phyloP scores from a whole-genome alignment of 2,329 filamentous ascomycete genomes.

The Colletotrichum sp. region DNA sequence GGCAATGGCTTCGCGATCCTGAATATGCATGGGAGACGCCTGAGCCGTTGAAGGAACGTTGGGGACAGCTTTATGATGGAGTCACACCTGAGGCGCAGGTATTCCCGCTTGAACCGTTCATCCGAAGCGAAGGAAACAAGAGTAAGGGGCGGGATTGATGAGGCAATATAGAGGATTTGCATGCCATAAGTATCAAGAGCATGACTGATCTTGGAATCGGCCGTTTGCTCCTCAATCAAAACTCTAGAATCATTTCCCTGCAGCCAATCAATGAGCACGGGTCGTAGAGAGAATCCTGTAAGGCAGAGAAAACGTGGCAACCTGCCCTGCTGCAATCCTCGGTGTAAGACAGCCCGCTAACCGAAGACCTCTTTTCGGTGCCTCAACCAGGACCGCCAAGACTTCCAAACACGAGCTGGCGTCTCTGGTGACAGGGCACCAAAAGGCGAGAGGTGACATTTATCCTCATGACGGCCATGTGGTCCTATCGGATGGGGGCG shows the following conservation, averaged over 20 bases:
- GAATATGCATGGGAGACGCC: slow-evolving; percentile 56
- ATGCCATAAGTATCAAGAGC: not conserved
- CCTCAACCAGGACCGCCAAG: not conserved
- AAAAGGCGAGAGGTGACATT: not conserved
- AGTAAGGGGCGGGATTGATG: slow-evolving; percentile 1
- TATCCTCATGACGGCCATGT: not conserved
- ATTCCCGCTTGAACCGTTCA: slow-evolving; percentile 58
- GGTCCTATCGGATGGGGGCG: not conserved
- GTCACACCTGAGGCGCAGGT: slow-evolving; percentile 56
- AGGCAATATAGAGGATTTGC: not conserved
- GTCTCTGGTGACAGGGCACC: not conserved
- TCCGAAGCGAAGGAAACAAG: slow-evolving; percentile 28
- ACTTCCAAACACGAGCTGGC: not conserved
- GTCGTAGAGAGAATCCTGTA: not conserved
- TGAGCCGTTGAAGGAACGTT: slow-evolving; percentile 46
- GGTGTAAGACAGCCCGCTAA: not conserved
- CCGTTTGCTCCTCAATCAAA: not conserved
- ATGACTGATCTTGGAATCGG: not conserved
- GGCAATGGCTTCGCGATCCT: slow-evolving; percentile 55
- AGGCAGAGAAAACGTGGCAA: not conserved
- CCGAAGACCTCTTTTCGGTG: not conserved
- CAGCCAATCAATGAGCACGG: not conserved
- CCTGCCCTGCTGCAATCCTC: not conserved
- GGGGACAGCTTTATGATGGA: slow-evolving; percentile 57
- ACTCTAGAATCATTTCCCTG: not conserved